These are phyloP conservation scores for Firmiana major DNA, from an alignment of 345 rosid genomes.

Conservation along the genomic window DNA sequence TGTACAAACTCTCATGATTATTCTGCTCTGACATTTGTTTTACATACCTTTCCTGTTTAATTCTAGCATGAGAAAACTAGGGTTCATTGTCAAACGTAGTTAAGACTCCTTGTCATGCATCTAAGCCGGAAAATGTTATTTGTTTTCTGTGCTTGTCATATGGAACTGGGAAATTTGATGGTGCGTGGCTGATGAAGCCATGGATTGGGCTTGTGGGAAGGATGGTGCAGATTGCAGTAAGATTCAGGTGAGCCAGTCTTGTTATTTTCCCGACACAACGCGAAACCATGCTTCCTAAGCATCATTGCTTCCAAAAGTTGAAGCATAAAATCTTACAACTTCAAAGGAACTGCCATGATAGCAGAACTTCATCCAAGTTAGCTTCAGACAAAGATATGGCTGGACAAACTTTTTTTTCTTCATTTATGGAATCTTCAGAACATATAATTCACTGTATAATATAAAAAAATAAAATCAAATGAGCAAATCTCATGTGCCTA, in stretches of 20 bases:
- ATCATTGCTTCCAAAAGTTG: slow-evolving; percentile 51
- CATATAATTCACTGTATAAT: background rate
- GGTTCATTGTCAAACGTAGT: background rate
- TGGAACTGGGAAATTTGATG: slow-evolving; percentile 54
- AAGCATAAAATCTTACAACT: slow-evolving; percentile 61
- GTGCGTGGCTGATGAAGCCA: slow-evolving; percentile 74
- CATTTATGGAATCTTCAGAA: background rate
- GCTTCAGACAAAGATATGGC: background rate
- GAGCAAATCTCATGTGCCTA: slow-evolving; percentile 18
- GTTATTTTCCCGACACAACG: slow-evolving; percentile 65
- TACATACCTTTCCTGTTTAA: no score
- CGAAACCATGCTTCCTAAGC: slow-evolving; percentile 59
- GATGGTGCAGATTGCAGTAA: slow-evolving; percentile 63
- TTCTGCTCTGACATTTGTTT: no score
- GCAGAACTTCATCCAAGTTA: slow-evolving; percentile 10
- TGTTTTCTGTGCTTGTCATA: no score
- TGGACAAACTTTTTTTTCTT: background rate
- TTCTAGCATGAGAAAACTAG: no score
- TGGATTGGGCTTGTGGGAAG: slow-evolving; percentile 69
- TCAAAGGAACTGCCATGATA: slow-evolving; percentile 45
- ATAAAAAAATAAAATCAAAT: background rate
- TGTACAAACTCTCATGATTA: background rate
- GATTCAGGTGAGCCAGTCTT: slow-evolving; percentile 55
- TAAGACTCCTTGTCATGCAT: background rate
- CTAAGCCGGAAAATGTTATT: background rate